Evolutionary conservation across 345 rosid genomes (phyloP).

Genomic region (Eucalyptus cloeziana): DNA sequence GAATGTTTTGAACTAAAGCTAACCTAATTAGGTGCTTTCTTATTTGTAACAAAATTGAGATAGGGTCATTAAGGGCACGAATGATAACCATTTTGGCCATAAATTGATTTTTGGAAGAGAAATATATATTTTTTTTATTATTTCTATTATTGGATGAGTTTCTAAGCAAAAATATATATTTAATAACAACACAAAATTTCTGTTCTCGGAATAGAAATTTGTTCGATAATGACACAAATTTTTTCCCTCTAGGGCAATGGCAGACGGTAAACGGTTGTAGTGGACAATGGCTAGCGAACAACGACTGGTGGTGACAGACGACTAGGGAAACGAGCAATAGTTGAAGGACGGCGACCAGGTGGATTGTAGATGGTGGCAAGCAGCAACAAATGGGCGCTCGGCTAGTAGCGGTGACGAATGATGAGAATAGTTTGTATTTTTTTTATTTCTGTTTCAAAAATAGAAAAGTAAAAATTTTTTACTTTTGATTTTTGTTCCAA

Average conservation of each 20-base stretch:
- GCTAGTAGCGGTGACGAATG: accelerated
- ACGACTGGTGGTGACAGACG: accelerated
- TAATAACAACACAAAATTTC: too few relatives aligned
- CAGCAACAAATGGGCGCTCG: accelerated
- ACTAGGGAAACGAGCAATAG: accelerated
- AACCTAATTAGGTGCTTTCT: neutral
- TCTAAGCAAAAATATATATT: too few relatives aligned
- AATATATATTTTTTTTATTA: too few relatives aligned
- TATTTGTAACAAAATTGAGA: neutral
- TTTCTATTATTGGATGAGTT: too few relatives aligned
- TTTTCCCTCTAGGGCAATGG: accelerated
- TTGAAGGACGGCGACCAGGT: accelerated
- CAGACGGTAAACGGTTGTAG: accelerated
- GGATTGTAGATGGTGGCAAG: too few relatives aligned
- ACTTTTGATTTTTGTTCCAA: too few relatives aligned
- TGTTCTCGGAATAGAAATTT: accelerated
- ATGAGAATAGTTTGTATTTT: too few relatives aligned
- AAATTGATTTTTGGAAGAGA: accelerated
- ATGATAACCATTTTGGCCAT: accelerated
- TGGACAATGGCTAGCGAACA: accelerated
- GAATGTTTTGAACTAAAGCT: neutral
- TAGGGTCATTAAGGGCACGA: accelerated
- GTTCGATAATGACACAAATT: accelerated
- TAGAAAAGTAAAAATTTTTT: accelerated
- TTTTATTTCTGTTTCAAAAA: too few relatives aligned